A percentile compares a stretch with the other conserved stretches of the same genome.
Evolutionary conservation across 2,329 filamentous ascomycete species (phyloP).

Genomic region (Fusarium nelsonii): DNA sequence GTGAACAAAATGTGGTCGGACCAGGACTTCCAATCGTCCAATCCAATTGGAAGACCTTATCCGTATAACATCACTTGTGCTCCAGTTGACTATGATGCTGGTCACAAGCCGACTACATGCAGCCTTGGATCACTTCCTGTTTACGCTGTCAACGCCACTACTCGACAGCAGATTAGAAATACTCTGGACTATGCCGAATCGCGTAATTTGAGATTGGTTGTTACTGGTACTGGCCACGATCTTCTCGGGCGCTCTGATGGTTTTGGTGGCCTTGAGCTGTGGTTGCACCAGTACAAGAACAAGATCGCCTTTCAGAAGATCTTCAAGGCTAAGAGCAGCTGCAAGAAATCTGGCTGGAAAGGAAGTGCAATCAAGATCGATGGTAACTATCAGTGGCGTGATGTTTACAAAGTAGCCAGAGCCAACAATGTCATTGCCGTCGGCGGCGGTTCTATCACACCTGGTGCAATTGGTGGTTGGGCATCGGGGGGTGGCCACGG

Average conservation of each 20-base stretch:
- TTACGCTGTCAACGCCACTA: conserved; percentile 33
- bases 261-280: conserved; percentile 28
- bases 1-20: conserved; percentile 39
- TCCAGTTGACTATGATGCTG: conserved; percentile 24
- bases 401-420: conserved; percentile 32
- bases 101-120: conserved; percentile 25
- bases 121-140: conserved; percentile 25
- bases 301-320: conserved; percentile 9
- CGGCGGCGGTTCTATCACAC: conserved; percentile 30
- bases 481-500: conserved; percentile 35
- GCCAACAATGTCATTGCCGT: conserved; percentile 31
- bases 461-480: conserved; percentile 33
- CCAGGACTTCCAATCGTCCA: conserved; percentile 33
- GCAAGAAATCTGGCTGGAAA: conserved; percentile 17
- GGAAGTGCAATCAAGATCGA: conserved; percentile 28
- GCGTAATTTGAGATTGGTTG: conserved; percentile 20
- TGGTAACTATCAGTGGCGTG: conserved; percentile 33
- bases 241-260: conserved; percentile 33
- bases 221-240: conserved; percentile 33
- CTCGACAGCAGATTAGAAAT: conserved; percentile 1
- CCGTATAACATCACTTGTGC: conserved; percentile 39
- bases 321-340: conserved; percentile 5
- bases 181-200: conserved; percentile 15
- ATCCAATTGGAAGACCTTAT: conserved; percentile 37
- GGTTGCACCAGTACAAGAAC: conserved; percentile 35